Base-by-base conservation (phyloP, 495 filamentous ascomycete genomes). In the Penicillium canariense region DNA sequence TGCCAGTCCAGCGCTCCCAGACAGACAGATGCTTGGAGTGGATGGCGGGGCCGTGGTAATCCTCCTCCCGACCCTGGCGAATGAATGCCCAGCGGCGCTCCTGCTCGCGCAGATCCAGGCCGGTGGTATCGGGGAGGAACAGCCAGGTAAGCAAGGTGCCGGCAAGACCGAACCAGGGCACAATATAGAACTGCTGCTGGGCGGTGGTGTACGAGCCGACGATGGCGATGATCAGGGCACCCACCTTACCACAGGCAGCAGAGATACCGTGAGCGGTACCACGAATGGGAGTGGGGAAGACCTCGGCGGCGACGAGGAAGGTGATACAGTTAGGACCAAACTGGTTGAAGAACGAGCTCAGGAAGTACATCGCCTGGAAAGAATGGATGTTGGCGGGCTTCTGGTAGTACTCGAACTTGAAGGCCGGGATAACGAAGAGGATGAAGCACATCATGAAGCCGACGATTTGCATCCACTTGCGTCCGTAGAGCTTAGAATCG, bases 271-370 rank as follows among this genome's bases (percentile, higher is more conserved):
- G 91, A 40, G 91, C 90, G 25, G 89, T 89, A 48, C 90, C 90
- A 56, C 91, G 88, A 54, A 96, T 85, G 5, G 89, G 86, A 0
- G 90, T 93, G 1, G 91, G 91, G 78, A 85, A 96, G 25, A 91
- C 87, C 67, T 96, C 91, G 45, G 88, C 91, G 40, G 91, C 90
- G 22, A 92, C 88, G 47, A 95, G 77, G 85, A 96, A 96, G 50
- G 89, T 93, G 52, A 94, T 88, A 51, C 82, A 83, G 79, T 95
- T 96, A 69, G 91, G 90, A 9, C 91, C 90, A 65, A 96, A 95
- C 69, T 96, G 91, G 78, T 93, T 94, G 83, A 96, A 96, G 80
- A 95, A 95, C 43, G 86, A 89, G 35, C 86, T 87, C 42, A 93
- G 68, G 77, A 90, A 96, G 78, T 95, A 81, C 87, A 96, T 93